These are phyloP conservation scores for Euphorbia corollata DNA, from an alignment of 441 rosid species.

Conservation along the genomic window DNA sequence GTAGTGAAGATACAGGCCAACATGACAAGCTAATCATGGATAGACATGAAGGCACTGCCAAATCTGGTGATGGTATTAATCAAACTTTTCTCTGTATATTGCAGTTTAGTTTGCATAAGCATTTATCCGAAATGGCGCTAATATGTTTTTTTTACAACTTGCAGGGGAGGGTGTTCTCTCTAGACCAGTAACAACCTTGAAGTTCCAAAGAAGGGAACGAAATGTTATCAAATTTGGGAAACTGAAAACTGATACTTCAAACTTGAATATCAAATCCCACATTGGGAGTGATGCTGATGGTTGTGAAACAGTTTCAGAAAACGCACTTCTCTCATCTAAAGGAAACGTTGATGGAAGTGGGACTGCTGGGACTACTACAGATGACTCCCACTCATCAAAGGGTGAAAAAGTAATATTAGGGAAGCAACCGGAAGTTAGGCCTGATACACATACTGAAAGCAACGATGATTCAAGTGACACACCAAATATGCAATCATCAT, in stretches of 20 bases:
- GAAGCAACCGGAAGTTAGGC: too few relatives aligned
- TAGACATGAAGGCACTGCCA: slow-evolving; percentile 29
- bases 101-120: not conserved
- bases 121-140: not conserved
- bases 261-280: slow-evolving; percentile 29
- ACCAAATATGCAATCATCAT: slow-evolving; percentile 39
- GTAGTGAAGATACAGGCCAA: slow-evolving; percentile 33
- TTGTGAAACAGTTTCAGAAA: slow-evolving; percentile 37
- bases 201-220: slow-evolving; percentile 43
- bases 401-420: slow-evolving; percentile 33
- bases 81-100: not conserved
- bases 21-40: slow-evolving; percentile 32
- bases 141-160: slow-evolving; percentile 29
- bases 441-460: slow-evolving; percentile 42
- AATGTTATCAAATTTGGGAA: slow-evolving; percentile 53
- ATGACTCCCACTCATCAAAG: too few relatives aligned
- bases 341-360: slow-evolving; percentile 38
- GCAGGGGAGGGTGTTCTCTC: slow-evolving; percentile 51
- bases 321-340: slow-evolving; percentile 33
- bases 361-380: slow-evolving; percentile 33
- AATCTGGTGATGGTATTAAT: slow-evolving; percentile 26
- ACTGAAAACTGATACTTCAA: slow-evolving; percentile 45
- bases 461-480: slow-evolving; percentile 46
- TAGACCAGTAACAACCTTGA: slow-evolving; percentile 36
- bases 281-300: slow-evolving; percentile 31